A percentile compares a stretch with the other conserved stretches of the same genome.
Evolutionary conservation across 2,329 filamentous ascomycete species (phyloP).

Genomic region (Xenosphaeropsis pyriputrescens): DNA sequence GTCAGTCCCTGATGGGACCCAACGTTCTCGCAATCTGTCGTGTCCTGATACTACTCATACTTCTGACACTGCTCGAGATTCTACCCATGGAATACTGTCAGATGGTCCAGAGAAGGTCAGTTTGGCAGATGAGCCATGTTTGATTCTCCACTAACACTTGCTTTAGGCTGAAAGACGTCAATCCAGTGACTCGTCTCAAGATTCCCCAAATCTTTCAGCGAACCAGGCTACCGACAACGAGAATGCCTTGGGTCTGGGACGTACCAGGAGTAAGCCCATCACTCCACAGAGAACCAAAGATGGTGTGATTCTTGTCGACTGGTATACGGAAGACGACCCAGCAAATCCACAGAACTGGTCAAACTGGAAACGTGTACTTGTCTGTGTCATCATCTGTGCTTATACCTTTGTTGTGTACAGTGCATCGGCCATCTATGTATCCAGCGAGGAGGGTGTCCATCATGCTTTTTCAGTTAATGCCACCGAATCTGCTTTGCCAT

Average conservation of each 20-base stretch:
- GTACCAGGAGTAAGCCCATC: constrained; percentile 25
- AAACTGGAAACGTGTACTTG: constrained; percentile 22
- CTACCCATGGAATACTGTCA: too few relatives aligned
- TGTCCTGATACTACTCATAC: too few relatives aligned
- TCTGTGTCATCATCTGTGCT: constrained; percentile 31
- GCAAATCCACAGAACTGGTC: constrained; percentile 42
- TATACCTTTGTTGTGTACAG: constrained; percentile 47
- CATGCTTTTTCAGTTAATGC: constrained; percentile 34
- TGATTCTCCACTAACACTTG: too few relatives aligned
- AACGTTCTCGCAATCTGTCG: too few relatives aligned
- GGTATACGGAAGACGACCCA: constrained; percentile 38
- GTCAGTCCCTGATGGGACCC: too few relatives aligned
- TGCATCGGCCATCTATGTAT: constrained; percentile 31
- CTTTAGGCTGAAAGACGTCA: too few relatives aligned
- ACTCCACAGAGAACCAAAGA: constrained; percentile 31
- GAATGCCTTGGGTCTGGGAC: constrained; percentile 21
- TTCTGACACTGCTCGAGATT: too few relatives aligned
- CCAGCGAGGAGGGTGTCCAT: constrained; percentile 31
- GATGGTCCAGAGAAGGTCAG: too few relatives aligned
- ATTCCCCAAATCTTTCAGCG: too few relatives aligned
- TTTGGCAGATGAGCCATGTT: too few relatives aligned
- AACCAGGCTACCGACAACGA: constrained; percentile 12
- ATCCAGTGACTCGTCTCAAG: too few relatives aligned
- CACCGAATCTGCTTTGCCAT: constrained; percentile 36
- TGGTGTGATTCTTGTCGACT: constrained; percentile 35